Conservation (phyloP, 495 filamentous ascomycete species). For the Podospora tetraspora region DNA sequence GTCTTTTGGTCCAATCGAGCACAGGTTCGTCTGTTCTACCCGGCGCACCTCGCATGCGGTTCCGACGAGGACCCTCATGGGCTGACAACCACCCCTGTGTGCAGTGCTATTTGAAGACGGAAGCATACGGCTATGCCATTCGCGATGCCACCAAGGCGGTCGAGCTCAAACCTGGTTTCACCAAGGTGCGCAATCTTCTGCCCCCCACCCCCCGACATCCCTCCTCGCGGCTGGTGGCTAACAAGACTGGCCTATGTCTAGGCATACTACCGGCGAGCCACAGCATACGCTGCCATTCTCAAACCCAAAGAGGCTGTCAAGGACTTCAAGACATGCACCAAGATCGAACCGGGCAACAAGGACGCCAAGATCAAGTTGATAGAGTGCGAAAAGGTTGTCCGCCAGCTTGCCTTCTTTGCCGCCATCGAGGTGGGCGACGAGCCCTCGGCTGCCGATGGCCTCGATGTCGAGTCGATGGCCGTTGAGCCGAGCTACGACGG, state of each 20-base stretch:
- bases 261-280: slow-evolving; percentile 93
- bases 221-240: neutral
- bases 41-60: slow-evolving; percentile 21
- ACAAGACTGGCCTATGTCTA: slow-evolving; percentile 29
- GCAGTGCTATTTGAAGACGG: slow-evolving; percentile 89
- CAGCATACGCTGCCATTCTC: slow-evolving; percentile 84
- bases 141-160: slow-evolving; percentile 90
- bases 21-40: slow-evolving; percentile 52
- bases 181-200: slow-evolving; percentile 56
- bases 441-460: slow-evolving; percentile 80
- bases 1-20: slow-evolving; percentile 92
- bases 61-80: slow-evolving; percentile 43
- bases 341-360: slow-evolving; percentile 78
- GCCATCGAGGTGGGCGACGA: slow-evolving; percentile 92
- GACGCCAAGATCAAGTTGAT: slow-evolving; percentile 84
- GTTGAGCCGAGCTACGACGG: slow-evolving; percentile 86
- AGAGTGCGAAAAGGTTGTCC: slow-evolving; percentile 90
- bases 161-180: slow-evolving; percentile 79
- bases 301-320: slow-evolving; percentile 79
- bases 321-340: slow-evolving; percentile 89
- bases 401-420: slow-evolving; percentile 81
- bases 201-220: neutral
- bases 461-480: slow-evolving; percentile 79
- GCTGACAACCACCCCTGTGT: slow-evolving; percentile 15
- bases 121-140: slow-evolving; percentile 88